Base-by-base conservation (phyloP, 2,329 filamentous ascomycete genomes). In the Monosporascus sp. region DNA sequence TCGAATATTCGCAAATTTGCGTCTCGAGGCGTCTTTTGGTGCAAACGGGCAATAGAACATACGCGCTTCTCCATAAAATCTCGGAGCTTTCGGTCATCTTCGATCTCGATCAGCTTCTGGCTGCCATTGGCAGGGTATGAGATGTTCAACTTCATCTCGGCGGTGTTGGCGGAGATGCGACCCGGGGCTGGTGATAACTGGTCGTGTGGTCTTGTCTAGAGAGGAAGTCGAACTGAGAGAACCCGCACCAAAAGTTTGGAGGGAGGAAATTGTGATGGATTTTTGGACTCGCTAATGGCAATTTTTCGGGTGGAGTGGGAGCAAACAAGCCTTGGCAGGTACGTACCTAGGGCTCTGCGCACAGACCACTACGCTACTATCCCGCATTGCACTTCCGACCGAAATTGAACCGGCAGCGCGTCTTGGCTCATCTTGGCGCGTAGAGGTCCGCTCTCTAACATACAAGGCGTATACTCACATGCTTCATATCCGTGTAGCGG, bases 11-110 rank as follows among this genome's bases (percentile, higher is more conserved):
- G 31, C 31, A 14, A 5, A 34, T 34, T 11, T 14, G 5, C 11
- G 31, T 14, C 31, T 14, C 31, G 31, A 14, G 11, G 14, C 31
- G 31, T 34, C 31, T 14, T 5, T 34, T 34, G 4, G 4, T 22
- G 11, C 11, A 34, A 11, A 14, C 31, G 5, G 31, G 31, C 9
- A 34, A 22, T 24, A 45, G 11, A 62, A 83, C 84, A 74, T 85
- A 88, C 88, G 79, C 90, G 89, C 85, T 92, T 92, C 79, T 97
- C 94, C 88, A 96, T 92, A 86, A 97, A 97, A 81, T 94, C 84
- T 76, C 90, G 89, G 77, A 97, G 86, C 86, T 96, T 97, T 81
- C 92, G 91, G 81, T 99, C 95, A 89, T 99, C 95, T 74, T 99
- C 94, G 70, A 99, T 81, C 69, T 99, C 95, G 82, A 99, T 87